Evolutionary conservation across 208 protist genomes (phyloP).

Genomic region (Wallacemonas collosoma): DNA sequence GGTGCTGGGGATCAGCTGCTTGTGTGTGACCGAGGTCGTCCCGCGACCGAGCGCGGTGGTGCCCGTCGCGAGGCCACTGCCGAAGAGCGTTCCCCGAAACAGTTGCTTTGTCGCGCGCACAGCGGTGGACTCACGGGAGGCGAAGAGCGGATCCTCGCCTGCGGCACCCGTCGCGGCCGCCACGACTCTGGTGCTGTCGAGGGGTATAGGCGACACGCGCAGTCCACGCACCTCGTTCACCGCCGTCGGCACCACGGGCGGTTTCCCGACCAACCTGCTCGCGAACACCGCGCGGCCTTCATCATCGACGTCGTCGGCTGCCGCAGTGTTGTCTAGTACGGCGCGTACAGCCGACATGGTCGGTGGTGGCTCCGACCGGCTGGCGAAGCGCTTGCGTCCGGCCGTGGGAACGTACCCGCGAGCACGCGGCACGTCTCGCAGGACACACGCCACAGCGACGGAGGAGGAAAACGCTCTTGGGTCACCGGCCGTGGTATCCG

Average conservation of each 20-base stretch:
- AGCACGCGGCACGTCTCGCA: too few species aligned
- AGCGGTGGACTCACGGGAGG: conserved; percentile 43
- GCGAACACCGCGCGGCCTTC: background rate
- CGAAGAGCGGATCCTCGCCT: too few species aligned
- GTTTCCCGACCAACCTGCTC: too few species aligned
- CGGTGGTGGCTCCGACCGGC: conserved; percentile 11
- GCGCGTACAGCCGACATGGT: background rate
- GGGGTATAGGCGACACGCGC: background rate
- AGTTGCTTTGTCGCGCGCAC: conserved; percentile 78
- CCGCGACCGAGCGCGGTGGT: conserved; percentile 19
- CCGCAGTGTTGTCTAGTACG: background rate
- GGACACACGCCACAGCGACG: too few species aligned
- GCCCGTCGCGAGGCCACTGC: conserved; percentile 12
- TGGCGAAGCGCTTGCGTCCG: conserved; percentile 16
- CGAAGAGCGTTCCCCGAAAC: conserved; percentile 39
- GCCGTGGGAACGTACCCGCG: background rate
- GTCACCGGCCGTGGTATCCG: background rate
- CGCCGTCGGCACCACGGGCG: background rate
- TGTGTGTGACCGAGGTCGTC: conserved; percentile 44
- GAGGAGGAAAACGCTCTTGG: too few species aligned
- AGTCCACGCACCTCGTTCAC: background rate
- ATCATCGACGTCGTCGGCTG: background rate
- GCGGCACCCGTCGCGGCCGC: too few species aligned
- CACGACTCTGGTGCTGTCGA: background rate
- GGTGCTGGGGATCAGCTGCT: conserved; percentile 52